Percentiles rank a stretch among this genome's conserved stretches.
Conservation (phyloP, 345 rosid genomes). For the Eutrema yunnanense region DNA sequence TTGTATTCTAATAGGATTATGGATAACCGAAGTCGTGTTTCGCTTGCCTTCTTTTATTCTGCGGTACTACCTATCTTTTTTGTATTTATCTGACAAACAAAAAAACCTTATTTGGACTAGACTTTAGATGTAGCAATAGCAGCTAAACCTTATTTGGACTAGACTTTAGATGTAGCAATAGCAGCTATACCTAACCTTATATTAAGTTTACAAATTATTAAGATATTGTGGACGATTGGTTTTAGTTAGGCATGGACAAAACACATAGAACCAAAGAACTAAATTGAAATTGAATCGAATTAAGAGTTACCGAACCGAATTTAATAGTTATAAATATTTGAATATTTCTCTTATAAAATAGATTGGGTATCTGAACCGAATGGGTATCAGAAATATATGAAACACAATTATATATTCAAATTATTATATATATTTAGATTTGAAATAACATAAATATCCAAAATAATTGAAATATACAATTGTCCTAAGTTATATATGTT, state of each 20-base stretch:
- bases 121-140: neutral
- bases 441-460: no score
- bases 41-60: conserved; percentile 1
- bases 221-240: neutral
- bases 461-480: no score
- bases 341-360: no score
- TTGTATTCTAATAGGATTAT: neutral
- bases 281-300: no score
- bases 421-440: no score
- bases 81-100: neutral
- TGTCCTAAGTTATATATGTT: no score
- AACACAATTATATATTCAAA: no score
- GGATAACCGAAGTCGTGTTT: conserved; percentile 11
- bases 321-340: no score
- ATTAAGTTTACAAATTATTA: neutral
- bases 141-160: neutral
- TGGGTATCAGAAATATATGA: no score
- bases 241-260: neutral
- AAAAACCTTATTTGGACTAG: neutral
- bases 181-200: neutral
- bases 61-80: neutral
- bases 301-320: no score
- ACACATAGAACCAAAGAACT: no score
- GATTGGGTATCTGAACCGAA: no score
- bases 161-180: neutral